Conservation (phyloP, 495 filamentous ascomycete species). For the Sordaria brevicollis region DNA sequence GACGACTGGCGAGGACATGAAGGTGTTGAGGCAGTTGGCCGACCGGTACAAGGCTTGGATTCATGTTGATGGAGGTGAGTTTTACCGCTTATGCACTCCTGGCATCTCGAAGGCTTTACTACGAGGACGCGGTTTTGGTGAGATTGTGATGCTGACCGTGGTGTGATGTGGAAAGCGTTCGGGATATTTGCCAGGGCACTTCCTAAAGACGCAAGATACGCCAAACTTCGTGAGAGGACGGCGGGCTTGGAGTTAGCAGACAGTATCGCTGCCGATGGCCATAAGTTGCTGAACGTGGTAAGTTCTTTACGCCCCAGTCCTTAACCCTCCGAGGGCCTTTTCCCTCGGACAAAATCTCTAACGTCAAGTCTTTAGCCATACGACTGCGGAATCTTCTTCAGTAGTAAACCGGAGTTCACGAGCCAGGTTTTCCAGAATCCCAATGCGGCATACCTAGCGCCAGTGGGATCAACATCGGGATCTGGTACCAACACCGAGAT, state of each 20-base stretch:
- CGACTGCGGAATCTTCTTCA: constrained; percentile 85
- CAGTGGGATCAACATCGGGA: constrained; percentile 10
- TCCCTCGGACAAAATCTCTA: background rate
- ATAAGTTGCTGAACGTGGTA: constrained; percentile 87
- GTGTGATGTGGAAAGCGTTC: constrained; percentile 48
- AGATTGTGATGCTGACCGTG: background rate
- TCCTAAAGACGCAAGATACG: constrained; percentile 48
- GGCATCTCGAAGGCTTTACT: background rate
- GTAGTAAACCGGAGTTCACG: constrained; percentile 46
- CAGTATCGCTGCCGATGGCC: constrained; percentile 75
- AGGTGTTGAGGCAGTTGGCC: constrained; percentile 53
- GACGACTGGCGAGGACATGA: constrained; percentile 51
- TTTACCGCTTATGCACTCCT: background rate
- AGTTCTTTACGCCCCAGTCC: constrained; percentile 8
- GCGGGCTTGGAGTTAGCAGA: constrained; percentile 75
- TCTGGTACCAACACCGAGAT: constrained; percentile 34
- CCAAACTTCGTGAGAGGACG: constrained; percentile 39
- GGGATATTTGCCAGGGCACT: constrained; percentile 70
- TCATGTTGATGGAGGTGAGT: constrained; percentile 70
- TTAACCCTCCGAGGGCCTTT: background rate
- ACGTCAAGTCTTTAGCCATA: constrained; percentile 49
- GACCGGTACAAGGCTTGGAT: constrained; percentile 75
- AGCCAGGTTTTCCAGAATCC: constrained; percentile 67
- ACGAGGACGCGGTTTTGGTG: background rate
- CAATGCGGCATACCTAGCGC: constrained; percentile 71